Percentiles rank a stretch among this genome's conserved stretches.
These are phyloP conservation scores for Cordyceps farinosa DNA, from an alignment of 2,329 filamentous ascomycete species.

Conservation along the genomic window DNA sequence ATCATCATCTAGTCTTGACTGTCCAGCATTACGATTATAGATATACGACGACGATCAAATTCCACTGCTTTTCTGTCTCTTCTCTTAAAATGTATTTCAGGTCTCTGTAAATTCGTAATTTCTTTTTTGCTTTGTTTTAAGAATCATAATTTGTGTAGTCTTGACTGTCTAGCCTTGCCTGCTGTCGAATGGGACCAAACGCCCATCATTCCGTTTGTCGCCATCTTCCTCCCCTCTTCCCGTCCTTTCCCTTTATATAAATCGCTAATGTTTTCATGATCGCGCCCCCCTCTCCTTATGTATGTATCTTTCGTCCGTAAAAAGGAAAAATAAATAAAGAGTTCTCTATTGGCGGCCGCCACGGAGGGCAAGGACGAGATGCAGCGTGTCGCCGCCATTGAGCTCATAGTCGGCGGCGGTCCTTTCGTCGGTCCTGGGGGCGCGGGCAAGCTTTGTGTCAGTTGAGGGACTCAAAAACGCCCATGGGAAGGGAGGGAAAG, in stretches of 20 bases:
- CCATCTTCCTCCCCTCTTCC: background rate
- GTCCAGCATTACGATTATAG: background rate
- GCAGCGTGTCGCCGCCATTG: constrained; percentile 86
- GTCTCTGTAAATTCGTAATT: background rate
- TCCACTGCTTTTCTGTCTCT: no score
- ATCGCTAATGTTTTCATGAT: constrained; percentile 3
- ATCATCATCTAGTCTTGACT: no score
- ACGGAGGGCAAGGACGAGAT: constrained; percentile 90
- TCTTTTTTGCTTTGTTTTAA: background rate
- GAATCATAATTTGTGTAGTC: background rate
- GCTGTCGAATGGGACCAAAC: background rate
- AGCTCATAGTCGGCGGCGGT: constrained; percentile 87
- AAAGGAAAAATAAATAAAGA: background rate
- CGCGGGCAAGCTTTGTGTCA: background rate
- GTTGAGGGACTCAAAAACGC: background rate
- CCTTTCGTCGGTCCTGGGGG: constrained; percentile 83
- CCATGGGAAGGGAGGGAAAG: background rate
- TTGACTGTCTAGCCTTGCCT: background rate
- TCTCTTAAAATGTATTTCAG: background rate
- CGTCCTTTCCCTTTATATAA: background rate
- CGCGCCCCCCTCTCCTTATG: background rate
- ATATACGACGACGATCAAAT: background rate
- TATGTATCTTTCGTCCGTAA: background rate
- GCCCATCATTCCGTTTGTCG: background rate
- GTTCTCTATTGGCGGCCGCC: constrained; percentile 53